phyloP scores from a whole-genome alignment of 768 basidiomycete genomes.

The Roridomyces roridus region DNA sequence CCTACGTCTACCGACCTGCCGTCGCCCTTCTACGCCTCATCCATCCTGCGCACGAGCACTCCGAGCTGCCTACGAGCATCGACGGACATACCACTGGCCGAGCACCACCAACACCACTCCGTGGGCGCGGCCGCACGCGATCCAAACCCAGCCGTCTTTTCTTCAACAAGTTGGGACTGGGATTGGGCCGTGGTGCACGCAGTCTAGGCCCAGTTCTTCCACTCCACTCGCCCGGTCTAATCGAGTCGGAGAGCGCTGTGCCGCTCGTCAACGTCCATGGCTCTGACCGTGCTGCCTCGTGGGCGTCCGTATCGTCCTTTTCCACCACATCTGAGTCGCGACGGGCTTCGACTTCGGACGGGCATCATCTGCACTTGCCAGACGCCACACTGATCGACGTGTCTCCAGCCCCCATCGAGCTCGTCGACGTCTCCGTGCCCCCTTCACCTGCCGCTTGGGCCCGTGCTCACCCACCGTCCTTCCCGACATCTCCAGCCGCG shows the following conservation, averaged over 20 bases:
- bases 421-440: conserved; percentile 19
- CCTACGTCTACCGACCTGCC: not conserved
- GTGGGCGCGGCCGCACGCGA: not conserved
- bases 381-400: conserved; percentile 1
- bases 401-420: not conserved
- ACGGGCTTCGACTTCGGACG: not conserved
- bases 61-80: not conserved
- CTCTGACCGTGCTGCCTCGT: not conserved
- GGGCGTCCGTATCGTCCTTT: not conserved
- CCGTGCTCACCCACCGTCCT: conserved; percentile 1
- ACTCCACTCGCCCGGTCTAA: not conserved
- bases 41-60: not conserved
- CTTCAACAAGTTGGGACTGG: not conserved
- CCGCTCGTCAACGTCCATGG: conserved; percentile 7
- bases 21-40: not conserved
- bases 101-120: not conserved
- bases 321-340: not conserved
- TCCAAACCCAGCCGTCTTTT: not conserved
- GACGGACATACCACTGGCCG: not conserved
- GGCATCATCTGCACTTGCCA: not conserved
- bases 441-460: conserved; percentile 18
- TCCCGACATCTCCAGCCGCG: not conserved
- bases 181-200: not conserved
- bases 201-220: conserved; percentile 11
- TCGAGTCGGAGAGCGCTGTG: not conserved